A percentile compares a stretch with the other conserved stretches of the same genome.
Conservation (phyloP, 257 asterid species). For the Nicotiana tomentosiformis region DNA sequence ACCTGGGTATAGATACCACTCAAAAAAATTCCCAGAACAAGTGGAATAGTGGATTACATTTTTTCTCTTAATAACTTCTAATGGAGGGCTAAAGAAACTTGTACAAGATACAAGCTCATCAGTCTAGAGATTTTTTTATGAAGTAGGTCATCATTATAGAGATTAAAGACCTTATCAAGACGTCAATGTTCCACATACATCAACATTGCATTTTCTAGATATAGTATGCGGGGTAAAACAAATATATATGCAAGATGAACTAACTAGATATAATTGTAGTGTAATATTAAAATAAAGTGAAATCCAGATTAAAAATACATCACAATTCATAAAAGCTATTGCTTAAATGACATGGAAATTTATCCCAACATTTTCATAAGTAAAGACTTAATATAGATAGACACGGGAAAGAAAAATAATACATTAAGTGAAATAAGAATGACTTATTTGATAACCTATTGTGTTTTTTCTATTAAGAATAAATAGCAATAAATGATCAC, state of each 20-base stretch:
- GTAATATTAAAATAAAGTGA: too few species aligned
- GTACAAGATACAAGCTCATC: neutral
- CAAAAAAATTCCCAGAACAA: neutral
- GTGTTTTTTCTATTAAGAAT: conserved; percentile 6
- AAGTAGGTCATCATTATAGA: too few species aligned
- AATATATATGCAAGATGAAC: too few species aligned
- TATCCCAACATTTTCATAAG: neutral
- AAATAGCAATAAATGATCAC: conserved; percentile 64
- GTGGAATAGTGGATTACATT: neutral
- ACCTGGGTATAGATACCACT: neutral
- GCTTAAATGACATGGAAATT: neutral
- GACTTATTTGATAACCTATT: conserved; percentile 25
- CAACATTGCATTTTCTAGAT: neutral
- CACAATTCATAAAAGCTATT: neutral
- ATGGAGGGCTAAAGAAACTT: neutral
- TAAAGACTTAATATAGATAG: neutral
- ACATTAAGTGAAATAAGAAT: conserved; percentile 19
- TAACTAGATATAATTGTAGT: neutral
- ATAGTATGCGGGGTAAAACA: neutral
- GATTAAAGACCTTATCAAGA: neutral
- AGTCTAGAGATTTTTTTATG: neutral
- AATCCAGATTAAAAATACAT: neutral
- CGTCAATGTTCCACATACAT: neutral
- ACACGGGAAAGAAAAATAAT: neutral
- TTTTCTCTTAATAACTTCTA: neutral